A percentile compares a stretch with the other conserved stretches of the same genome.
Evolutionary conservation across 116 monocot genomes (phyloP).

Genomic region (Iris pallida): DNA sequence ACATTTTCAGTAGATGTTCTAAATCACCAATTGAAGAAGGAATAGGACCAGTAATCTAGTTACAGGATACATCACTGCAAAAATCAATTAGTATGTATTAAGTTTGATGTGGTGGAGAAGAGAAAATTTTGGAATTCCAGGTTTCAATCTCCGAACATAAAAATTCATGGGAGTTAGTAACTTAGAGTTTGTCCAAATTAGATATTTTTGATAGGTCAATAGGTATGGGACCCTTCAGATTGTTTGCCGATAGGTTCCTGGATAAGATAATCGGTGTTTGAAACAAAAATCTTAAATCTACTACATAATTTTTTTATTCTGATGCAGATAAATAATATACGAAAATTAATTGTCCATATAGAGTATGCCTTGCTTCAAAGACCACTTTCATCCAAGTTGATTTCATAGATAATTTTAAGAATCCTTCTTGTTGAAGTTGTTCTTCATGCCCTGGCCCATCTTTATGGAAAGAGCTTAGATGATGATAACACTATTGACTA

Average conservation of each 20-base stretch:
- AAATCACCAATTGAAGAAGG: conserved; percentile 84
- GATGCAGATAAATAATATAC: neutral
- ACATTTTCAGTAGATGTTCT: conserved; percentile 87
- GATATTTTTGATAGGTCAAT: conserved; percentile 65
- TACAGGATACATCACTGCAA: conserved; percentile 65
- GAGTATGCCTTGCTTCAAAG: neutral
- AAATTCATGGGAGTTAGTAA: conserved; percentile 1
- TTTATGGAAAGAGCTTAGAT: too few relatives aligned
- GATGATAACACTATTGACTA: too few relatives aligned
- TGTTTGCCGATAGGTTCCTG: conserved; percentile 83
- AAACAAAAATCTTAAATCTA: too few relatives aligned
- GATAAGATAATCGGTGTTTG: too few relatives aligned
- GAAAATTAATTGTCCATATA: neutral
- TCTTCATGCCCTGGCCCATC: too few relatives aligned
- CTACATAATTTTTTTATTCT: neutral
- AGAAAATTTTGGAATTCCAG: too few relatives aligned
- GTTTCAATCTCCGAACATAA: neutral
- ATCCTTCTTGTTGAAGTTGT: too few relatives aligned
- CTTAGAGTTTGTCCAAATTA: conserved; percentile 84
- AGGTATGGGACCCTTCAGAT: conserved; percentile 61
- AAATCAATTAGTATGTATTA: neutral
- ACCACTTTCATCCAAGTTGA: too few relatives aligned
- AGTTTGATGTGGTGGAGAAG: too few relatives aligned
- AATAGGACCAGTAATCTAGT: conserved; percentile 68
- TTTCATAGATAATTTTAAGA: too few relatives aligned